Evolutionary conservation across 225 moss, liverwort and hornwort genomes (phyloP).

Genomic region (Climacium dendroides): DNA sequence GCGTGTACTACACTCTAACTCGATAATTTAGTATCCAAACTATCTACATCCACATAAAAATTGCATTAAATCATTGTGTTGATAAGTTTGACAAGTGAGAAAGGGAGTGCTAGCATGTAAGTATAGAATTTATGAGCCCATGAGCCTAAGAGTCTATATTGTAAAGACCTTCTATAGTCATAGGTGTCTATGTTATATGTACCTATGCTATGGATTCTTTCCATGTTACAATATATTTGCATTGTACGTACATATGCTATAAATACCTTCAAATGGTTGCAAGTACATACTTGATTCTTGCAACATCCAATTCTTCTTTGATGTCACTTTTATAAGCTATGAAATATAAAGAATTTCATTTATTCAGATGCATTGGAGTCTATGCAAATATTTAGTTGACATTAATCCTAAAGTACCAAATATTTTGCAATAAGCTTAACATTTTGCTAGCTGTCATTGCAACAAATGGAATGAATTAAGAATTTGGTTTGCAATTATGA

Average conservation of each 20-base stretch:
- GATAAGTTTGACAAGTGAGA: background rate
- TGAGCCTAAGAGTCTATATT: too few species aligned
- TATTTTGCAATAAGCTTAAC: background rate
- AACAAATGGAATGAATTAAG: background rate
- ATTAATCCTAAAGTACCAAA: background rate
- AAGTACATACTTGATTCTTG: background rate
- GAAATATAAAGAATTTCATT: background rate
- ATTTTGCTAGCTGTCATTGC: background rate
- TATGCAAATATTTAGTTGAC: background rate
- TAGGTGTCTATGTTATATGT: too few species aligned
- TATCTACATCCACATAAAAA: background rate
- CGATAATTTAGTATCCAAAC: background rate
- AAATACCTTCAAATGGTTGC: too few species aligned
- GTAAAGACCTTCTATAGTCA: too few species aligned
- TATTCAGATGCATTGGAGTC: background rate
- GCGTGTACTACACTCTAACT: too few species aligned
- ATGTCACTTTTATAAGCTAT: background rate
- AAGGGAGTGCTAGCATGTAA: background rate
- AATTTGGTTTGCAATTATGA: background rate
- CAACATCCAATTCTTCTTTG: background rate
- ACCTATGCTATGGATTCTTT: too few species aligned
- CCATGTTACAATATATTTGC: too few species aligned
- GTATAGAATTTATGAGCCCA: too few species aligned
- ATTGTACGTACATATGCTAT: too few species aligned
- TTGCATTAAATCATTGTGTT: fast-evolving